Conservation (phyloP, 257 asterid genomes). For the Perilla frutescens region DNA sequence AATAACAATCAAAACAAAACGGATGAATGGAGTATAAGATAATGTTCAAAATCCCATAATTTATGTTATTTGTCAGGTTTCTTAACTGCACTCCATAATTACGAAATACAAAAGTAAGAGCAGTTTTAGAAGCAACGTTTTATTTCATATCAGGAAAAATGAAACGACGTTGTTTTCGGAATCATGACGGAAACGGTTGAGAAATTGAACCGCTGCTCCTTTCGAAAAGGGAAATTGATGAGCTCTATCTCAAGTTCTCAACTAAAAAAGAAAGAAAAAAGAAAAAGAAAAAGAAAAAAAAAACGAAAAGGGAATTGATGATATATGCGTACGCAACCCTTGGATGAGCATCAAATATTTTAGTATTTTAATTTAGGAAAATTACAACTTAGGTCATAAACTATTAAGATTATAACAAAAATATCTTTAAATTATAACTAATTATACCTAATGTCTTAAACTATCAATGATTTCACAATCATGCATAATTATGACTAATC, state of each 20-base stretch:
- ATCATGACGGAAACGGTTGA: conserved; percentile 5
- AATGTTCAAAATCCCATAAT: neutral
- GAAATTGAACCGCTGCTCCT: neutral
- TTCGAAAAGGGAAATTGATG: neutral
- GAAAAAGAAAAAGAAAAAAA: too few species aligned
- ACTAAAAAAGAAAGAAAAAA: too few species aligned
- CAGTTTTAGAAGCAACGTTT: conserved; percentile 28
- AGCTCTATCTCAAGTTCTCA: too few species aligned
- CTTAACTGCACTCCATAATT: neutral
- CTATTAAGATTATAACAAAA: too few species aligned
- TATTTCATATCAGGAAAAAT: neutral
- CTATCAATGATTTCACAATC: too few species aligned
- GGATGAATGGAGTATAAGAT: too few species aligned
- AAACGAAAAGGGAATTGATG: neutral
- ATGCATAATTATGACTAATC: too few species aligned
- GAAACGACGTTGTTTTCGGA: neutral
- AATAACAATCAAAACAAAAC: too few species aligned
- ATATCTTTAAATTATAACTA: too few species aligned
- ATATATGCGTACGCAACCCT: conserved; percentile 1
- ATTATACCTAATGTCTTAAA: too few species aligned
- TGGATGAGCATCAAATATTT: neutral
- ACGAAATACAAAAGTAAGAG: neutral
- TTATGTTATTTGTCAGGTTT: neutral
- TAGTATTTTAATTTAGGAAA: too few species aligned
- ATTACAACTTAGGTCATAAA: too few species aligned